Evolutionary conservation across 805 yeast species (phyloP).

Genomic region (Cyberlindnera galapagoensis): DNA sequence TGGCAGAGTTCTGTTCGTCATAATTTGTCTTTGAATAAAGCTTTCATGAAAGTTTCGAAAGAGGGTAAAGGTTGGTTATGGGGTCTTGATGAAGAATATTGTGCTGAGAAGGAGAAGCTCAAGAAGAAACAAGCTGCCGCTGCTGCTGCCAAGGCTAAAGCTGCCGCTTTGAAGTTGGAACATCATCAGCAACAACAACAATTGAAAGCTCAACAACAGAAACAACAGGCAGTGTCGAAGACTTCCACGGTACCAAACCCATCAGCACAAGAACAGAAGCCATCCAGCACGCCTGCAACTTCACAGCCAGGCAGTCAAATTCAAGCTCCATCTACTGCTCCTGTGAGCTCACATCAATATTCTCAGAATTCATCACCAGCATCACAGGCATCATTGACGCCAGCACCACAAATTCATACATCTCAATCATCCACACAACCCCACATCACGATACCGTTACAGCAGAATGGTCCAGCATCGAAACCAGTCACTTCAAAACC

Average conservation of each 20-base stretch:
- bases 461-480: too few species aligned
- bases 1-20: slow-evolving; percentile 97
- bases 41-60: slow-evolving; percentile 72
- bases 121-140: slow-evolving; percentile 62
- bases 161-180: slow-evolving; percentile 45
- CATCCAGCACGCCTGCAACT: too few species aligned
- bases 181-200: slow-evolving; percentile 41
- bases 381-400: too few species aligned
- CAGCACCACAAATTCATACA: too few species aligned
- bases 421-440: too few species aligned
- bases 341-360: too few species aligned
- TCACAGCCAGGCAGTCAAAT: too few species aligned
- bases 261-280: too few species aligned
- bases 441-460: too few species aligned
- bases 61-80: slow-evolving; percentile 95
- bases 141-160: slow-evolving; percentile 53
- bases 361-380: too few species aligned
- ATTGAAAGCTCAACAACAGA: slow-evolving; percentile 24
- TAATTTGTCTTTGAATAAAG: slow-evolving; percentile 78
- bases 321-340: too few species aligned
- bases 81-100: slow-evolving; percentile 84
- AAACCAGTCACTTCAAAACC: neutral
- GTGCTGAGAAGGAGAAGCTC: slow-evolving; percentile 73
- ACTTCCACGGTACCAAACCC: too few species aligned
- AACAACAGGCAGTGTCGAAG: slow-evolving; percentile 10